Evolutionary conservation across 768 basidiomycete genomes (phyloP), one percentile per base, ranked within the genome.

Genomic region (Mycena vitilis): DNA sequence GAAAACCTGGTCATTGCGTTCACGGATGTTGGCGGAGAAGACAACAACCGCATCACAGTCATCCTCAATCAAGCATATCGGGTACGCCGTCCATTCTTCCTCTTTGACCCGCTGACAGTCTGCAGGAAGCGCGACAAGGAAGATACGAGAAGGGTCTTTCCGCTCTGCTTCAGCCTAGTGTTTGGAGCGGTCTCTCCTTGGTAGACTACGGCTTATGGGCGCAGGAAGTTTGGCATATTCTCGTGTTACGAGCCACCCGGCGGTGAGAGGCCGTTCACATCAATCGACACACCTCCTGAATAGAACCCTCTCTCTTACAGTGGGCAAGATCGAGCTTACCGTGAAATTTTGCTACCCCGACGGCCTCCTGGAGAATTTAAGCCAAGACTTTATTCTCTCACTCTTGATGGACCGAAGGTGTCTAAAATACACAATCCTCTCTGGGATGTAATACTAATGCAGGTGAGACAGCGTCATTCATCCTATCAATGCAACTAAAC

Each of bases 131-230:
- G 5, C 84, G 93, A 63, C 88, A 90, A 78, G 94, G 94, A 18
- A 77, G 83, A 11, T 92, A 91, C 74, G 81, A 86, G 60, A 83
- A 88, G 66, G 88, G 89, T 8, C 77, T 95, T 48, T 79, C 86
- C 23, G 80, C 86, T 47, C 83, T 95, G 15, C 80, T 95, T 13
- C 88, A 91, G 64, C 89, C 91, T 1, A 80, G 85, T 37, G 86
- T 90, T 18, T 95, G 94, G 94, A 80, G 83, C 2, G 88, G 90
- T 8, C 79, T 95, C 54, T 84, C 84, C 15, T 76, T 92, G 22
- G 80, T 84, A 44, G 90, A 91, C 75, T 92, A 92, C 76, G 79
- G 81, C n/a, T 79, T 83, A 40, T 95, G 95, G 94, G 89, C 91
- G 22, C 81, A 84, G 55, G 87, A 91, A 75, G 85, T 95, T 52